Conservation (phyloP, 257 asterid species). For the Striga asiatica region DNA sequence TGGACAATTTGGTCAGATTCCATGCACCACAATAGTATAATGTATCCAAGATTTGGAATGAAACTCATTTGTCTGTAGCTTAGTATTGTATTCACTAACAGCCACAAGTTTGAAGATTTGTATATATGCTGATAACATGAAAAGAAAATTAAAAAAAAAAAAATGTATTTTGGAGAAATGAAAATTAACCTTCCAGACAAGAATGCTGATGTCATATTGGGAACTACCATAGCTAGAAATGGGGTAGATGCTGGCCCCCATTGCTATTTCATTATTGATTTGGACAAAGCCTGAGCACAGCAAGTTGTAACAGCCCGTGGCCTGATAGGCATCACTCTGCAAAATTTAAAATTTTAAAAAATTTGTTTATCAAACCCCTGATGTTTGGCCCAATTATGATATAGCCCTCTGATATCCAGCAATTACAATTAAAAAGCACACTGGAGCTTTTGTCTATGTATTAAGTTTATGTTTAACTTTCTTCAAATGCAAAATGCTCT, state of each 20-base stretch:
- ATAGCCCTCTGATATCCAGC: too few species aligned
- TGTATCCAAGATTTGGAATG: slow-evolving; percentile 22
- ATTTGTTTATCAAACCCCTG: too few species aligned
- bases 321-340: slow-evolving; percentile 81
- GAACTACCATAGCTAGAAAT: slow-evolving; percentile 40
- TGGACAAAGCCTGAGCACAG: slow-evolving; percentile 80
- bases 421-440: too few species aligned
- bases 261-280: slow-evolving; percentile 53
- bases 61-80: slow-evolving; percentile 17
- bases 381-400: too few species aligned
- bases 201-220: slow-evolving; percentile 74
- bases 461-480: too few species aligned
- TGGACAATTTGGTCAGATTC: slow-evolving; percentile 40
- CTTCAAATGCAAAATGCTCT: too few species aligned
- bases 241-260: slow-evolving; percentile 85
- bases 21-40: slow-evolving; percentile 22
- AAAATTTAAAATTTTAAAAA: slow-evolving; percentile 20
- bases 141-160: not conserved
- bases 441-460: too few species aligned
- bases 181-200: slow-evolving; percentile 77
- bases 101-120: slow-evolving; percentile 16
- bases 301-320: slow-evolving; percentile 85
- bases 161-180: not conserved
- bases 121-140: not conserved
- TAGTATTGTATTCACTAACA: slow-evolving; percentile 23